Percentiles rank a stretch among this genome's conserved stretches.
Evolutionary conservation across 176 grass and related monocot genomes (phyloP).

Genomic region (Oropetium thomaeum): DNA sequence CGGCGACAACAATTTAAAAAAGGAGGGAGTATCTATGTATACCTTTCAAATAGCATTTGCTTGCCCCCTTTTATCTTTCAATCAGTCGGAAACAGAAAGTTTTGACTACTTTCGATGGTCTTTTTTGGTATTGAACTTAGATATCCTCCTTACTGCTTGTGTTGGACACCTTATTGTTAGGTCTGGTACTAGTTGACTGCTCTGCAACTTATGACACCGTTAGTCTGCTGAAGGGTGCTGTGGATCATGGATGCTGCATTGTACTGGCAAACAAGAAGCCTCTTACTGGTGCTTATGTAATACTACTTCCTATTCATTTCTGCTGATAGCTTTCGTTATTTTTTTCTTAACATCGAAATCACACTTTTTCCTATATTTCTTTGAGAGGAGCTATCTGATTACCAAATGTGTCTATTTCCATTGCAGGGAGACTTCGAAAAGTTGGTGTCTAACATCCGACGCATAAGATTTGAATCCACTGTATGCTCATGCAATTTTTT

Average conservation of each 20-base stretch:
- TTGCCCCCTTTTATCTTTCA: neutral
- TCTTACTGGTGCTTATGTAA: slow-evolving; percentile 77
- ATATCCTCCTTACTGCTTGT: neutral
- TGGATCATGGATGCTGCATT: slow-evolving; percentile 56
- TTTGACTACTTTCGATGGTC: neutral
- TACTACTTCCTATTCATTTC: neutral
- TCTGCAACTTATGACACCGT: slow-evolving; percentile 78
- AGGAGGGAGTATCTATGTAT: too few species aligned
- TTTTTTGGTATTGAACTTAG: neutral
- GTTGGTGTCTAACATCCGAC: slow-evolving; percentile 60
- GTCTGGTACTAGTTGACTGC: slow-evolving; percentile 85
- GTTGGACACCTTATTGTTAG: slow-evolving; percentile 33
- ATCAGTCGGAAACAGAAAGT: neutral
- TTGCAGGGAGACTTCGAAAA: slow-evolving; percentile 75
- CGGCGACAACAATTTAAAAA: too few species aligned
- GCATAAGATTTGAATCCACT: slow-evolving; percentile 90
- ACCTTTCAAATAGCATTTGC: neutral
- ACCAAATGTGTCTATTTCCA: slow-evolving; percentile 34
- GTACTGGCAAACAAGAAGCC: slow-evolving; percentile 93
- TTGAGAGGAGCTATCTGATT: neutral
- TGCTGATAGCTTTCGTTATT: slow-evolving; percentile 5
- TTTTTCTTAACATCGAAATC: neutral
- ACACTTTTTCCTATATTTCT: neutral
- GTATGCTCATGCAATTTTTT: slow-evolving; percentile 44
- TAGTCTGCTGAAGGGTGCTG: slow-evolving; percentile 52